A percentile compares a stretch with the other conserved stretches of the same genome.
phyloP scores from a whole-genome alignment of 176 grass and related monocot genomes.

The Miscanthus lutarioriparius region DNA sequence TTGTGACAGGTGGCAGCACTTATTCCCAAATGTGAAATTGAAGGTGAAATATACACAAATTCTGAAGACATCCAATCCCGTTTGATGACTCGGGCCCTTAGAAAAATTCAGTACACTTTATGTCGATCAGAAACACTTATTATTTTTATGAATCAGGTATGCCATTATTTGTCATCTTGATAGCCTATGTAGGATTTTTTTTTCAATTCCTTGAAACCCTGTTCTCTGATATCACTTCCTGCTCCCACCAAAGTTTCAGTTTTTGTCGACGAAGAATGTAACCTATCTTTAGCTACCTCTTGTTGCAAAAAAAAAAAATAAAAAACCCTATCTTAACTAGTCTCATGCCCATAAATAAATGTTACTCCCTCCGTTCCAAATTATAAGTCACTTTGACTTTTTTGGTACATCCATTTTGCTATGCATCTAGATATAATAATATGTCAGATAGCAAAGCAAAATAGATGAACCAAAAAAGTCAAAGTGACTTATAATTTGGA shows the following conservation, averaged over 20 bases:
- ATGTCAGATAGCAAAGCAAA: too few species aligned
- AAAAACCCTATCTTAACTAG: neutral
- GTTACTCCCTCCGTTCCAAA: neutral
- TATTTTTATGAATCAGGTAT: constrained; percentile 96
- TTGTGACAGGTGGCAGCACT: constrained; percentile 86
- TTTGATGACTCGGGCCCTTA: constrained; percentile 87
- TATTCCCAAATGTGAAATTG: constrained; percentile 76
- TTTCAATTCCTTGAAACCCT: neutral
- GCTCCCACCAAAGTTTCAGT: neutral
- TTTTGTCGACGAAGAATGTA: constrained; percentile 2
- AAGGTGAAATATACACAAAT: constrained; percentile 55
- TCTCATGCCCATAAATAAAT: neutral
- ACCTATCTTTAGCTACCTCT: neutral
- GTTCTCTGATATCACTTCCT: neutral
- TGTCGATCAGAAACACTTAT: constrained; percentile 70
- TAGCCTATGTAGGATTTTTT: neutral
- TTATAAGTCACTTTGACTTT: too few species aligned
- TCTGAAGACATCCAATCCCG: constrained; percentile 66
- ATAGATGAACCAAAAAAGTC: too few species aligned
- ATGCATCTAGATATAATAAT: too few species aligned
- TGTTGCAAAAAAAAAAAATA: neutral
- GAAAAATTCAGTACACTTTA: constrained; percentile 84
- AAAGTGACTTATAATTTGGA: too few species aligned
- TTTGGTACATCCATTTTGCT: too few species aligned
- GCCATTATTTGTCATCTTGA: neutral